phyloP scores from a whole-genome alignment of 495 filamentous ascomycete genomes.

The Hypoxylon cercidicola region DNA sequence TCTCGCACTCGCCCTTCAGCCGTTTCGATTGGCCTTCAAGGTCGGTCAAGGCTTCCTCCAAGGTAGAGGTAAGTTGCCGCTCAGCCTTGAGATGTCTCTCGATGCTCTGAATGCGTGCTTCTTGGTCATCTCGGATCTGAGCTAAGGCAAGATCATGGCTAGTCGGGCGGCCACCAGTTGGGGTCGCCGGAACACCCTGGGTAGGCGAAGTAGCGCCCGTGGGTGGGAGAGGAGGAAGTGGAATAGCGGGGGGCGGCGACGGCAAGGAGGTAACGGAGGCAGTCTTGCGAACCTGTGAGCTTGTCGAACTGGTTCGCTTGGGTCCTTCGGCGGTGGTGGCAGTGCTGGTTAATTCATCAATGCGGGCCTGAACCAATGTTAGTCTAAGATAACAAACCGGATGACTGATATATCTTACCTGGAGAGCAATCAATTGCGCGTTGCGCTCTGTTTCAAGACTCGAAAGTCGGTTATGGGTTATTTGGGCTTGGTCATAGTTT shows the following conservation, averaged over 20 bases:
- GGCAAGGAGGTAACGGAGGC: constrained; percentile 84
- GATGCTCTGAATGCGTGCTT: constrained; percentile 92
- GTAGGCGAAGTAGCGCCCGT: constrained; percentile 54
- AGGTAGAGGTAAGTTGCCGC: constrained; percentile 91
- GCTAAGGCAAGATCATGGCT: constrained; percentile 82
- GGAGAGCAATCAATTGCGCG: constrained; percentile 67
- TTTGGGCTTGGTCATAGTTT: constrained; percentile 92
- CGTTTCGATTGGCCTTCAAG: constrained; percentile 88
- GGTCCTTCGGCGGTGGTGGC: constrained; percentile 49
- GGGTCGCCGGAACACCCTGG: constrained; percentile 55
- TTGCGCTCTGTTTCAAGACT: constrained; percentile 77
- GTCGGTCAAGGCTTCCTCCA: constrained; percentile 95
- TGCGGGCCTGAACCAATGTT: constrained; percentile 60
- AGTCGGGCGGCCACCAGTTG: constrained; percentile 69
- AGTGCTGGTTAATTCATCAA: constrained; percentile 60
- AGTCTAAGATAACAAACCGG: constrained; percentile 30
- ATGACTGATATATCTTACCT: constrained; percentile 61
- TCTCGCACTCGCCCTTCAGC: constrained; percentile 87
- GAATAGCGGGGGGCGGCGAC: constrained; percentile 89
- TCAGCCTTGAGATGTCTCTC: constrained; percentile 97
- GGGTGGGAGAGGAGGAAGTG: constrained; percentile 88
- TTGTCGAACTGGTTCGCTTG: constrained; percentile 80
- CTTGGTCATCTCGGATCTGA: constrained; percentile 90
- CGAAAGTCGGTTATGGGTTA: constrained; percentile 78
- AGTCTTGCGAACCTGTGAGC: constrained; percentile 82